Evolutionary conservation across 108 stramenopile species (phyloP).

Genomic region (Nitzschia palea): DNA sequence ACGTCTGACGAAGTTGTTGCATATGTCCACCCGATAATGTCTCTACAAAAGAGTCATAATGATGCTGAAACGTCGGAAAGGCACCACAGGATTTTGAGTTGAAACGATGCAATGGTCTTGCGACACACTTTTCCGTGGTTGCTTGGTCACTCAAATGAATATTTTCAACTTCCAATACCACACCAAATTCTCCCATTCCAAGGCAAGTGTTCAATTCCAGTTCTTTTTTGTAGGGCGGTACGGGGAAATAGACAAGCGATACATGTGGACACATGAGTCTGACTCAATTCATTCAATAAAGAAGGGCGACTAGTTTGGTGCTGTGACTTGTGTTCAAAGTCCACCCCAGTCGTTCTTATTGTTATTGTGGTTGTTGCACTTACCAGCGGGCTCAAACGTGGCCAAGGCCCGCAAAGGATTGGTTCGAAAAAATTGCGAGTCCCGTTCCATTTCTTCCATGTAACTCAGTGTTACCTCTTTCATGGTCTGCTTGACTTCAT

Average conservation of each 20-base stretch:
- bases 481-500: conserved; percentile 13
- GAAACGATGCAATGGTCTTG: not conserved
- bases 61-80: not conserved
- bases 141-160: conserved; percentile 2
- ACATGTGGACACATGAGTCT: no score
- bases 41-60: no score
- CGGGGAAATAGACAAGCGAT: no score
- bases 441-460: conserved; percentile 20
- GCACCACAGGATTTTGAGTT: not conserved
- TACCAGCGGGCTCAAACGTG: conserved; percentile 4
- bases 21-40: no score
- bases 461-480: conserved; percentile 12
- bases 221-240: no score
- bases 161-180: conserved; percentile 9
- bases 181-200: conserved; percentile 42
- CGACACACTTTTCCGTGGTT: not conserved
- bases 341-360: no score
- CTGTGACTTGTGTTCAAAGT: no score
- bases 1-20: no score
- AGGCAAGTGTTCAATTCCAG: conserved; percentile 20
- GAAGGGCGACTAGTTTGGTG: no score
- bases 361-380: no score
- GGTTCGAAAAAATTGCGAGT: conserved; percentile 7
- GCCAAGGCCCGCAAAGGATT: not conserved
- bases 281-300: no score